Percentiles rank a stretch among this genome's conserved stretches.
These are phyloP conservation scores for Leccinum uliginosum DNA, from an alignment of 768 basidiomycete genomes.

Conservation along the genomic window DNA sequence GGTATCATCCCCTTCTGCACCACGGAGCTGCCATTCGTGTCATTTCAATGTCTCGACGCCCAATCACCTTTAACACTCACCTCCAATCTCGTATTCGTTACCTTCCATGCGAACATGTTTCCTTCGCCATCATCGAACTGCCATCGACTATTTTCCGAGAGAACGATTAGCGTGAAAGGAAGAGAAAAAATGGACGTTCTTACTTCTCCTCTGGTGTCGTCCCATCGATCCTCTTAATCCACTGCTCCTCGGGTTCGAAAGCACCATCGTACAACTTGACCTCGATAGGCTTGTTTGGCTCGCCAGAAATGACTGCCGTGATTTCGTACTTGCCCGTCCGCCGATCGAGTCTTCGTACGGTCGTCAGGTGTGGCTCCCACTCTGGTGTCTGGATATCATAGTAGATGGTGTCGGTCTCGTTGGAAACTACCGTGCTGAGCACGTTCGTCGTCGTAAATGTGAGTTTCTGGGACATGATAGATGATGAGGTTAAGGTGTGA, in stretches of 20 bases:
- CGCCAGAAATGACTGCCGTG: conserved; percentile 32
- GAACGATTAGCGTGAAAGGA: not conserved
- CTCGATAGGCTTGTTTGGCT: conserved; percentile 26
- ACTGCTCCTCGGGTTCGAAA: conserved; percentile 27
- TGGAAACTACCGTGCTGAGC: conserved; percentile 36
- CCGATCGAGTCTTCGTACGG: conserved; percentile 30
- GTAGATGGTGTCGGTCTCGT: conserved; percentile 34
- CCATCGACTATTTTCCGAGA: conserved; percentile 15
- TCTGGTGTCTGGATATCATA: conserved; percentile 39
- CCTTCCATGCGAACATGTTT: conserved; percentile 17
- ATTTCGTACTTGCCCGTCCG: conserved; percentile 27
- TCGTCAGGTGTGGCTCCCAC: conserved; percentile 35
- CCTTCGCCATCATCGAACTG: conserved; percentile 24
- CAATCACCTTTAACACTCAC: not conserved
- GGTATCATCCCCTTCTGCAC: conserved; percentile 20
- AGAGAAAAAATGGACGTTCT: not conserved
- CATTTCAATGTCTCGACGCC: not conserved
- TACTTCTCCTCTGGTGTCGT: conserved; percentile 13
- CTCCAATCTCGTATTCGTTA: conserved; percentile 8
- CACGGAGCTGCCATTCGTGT: conserved; percentile 22
- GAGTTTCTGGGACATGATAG: conserved; percentile 29
- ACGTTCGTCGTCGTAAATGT: conserved; percentile 36
- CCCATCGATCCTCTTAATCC: conserved; percentile 24
- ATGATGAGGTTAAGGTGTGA: not conserved
- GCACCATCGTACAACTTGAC: conserved; percentile 28